phyloP scores from a whole-genome alignment of 2,329 filamentous ascomycete species.

The Clonostachys solani region DNA sequence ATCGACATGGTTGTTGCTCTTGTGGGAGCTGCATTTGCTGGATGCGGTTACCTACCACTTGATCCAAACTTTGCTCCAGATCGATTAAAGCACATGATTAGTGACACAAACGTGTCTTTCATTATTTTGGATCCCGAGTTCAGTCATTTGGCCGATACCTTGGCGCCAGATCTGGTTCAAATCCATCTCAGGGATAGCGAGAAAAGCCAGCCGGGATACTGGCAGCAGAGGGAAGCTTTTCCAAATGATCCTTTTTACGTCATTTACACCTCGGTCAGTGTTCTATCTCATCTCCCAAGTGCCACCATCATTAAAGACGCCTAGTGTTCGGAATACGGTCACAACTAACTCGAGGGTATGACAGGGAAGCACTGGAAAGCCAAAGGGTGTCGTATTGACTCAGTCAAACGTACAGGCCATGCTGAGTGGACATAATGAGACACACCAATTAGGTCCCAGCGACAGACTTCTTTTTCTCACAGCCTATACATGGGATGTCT shows the following conservation, averaged over 20 bases:
- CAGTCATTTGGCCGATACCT: background rate
- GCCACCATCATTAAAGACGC: background rate
- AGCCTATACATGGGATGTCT: constrained; percentile 30
- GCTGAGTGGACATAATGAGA: constrained; percentile 10
- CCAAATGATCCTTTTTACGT: background rate
- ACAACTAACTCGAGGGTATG: constrained; percentile 12
- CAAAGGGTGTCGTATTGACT: constrained; percentile 31
- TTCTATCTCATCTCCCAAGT: background rate
- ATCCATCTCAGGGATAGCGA: background rate
- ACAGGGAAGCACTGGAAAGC: constrained; percentile 15
- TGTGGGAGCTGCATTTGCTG: constrained; percentile 11
- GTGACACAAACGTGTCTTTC: constrained; percentile 7
- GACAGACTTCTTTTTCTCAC: constrained; percentile 24
- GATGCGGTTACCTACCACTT: constrained; percentile 15
- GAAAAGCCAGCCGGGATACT: constrained; percentile 3
- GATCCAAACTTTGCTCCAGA: constrained; percentile 16
- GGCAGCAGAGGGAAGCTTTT: background rate
- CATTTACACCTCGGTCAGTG: background rate
- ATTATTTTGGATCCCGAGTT: background rate
- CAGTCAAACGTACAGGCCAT: constrained; percentile 18
- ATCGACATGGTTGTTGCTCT: constrained; percentile 12
- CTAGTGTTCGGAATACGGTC: background rate
- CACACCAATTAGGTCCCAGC: constrained; percentile 12
- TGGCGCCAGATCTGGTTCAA: background rate
- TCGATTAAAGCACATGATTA: constrained; percentile 15